Percentiles rank a stretch among this genome's conserved stretches.
These are phyloP conservation scores for Phaeosphaeria sp. DNA, from an alignment of 2,329 filamentous ascomycete species.

Conservation along the genomic window DNA sequence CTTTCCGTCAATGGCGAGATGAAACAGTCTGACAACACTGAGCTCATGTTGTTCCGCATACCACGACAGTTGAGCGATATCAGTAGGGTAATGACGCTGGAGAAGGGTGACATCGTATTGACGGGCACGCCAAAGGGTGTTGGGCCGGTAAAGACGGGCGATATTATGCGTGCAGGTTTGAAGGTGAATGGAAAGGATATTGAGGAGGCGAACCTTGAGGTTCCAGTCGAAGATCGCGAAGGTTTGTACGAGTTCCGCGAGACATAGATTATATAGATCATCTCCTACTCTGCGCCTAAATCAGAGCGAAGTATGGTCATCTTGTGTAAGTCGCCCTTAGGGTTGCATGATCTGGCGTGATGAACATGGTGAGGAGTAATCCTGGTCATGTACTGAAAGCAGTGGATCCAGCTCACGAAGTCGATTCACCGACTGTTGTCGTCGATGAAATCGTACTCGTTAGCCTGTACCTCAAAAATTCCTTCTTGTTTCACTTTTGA, in stretches of 20 bases:
- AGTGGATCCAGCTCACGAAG: background rate
- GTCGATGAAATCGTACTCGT: background rate
- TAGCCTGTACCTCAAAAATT: background rate
- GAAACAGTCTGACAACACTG: constrained; percentile 86
- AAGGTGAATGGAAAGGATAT: constrained; percentile 81
- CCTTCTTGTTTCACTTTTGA: background rate
- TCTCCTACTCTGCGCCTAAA: background rate
- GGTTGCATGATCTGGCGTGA: background rate
- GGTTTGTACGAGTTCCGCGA: constrained; percentile 75
- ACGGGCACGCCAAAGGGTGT: constrained; percentile 99
- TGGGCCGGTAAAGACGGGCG: constrained; percentile 81
- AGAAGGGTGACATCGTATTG: constrained; percentile 89
- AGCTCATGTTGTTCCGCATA: constrained; percentile 91
- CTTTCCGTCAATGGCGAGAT: constrained; percentile 81
- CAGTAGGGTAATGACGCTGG: constrained; percentile 90
- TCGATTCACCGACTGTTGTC: background rate
- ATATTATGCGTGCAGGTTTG: constrained; percentile 85
- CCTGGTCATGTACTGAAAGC: background rate
- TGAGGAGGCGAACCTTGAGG: constrained; percentile 83
- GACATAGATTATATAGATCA: constrained; percentile 43
- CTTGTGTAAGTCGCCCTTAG: background rate
- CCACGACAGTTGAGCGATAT: constrained; percentile 89
- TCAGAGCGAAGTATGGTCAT: background rate
- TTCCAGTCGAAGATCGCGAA: constrained; percentile 79
- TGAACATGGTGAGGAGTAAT: background rate